Evolutionary conservation across 352 stramenopile species (phyloP).

Genomic region (Pythium apleroticum): DNA sequence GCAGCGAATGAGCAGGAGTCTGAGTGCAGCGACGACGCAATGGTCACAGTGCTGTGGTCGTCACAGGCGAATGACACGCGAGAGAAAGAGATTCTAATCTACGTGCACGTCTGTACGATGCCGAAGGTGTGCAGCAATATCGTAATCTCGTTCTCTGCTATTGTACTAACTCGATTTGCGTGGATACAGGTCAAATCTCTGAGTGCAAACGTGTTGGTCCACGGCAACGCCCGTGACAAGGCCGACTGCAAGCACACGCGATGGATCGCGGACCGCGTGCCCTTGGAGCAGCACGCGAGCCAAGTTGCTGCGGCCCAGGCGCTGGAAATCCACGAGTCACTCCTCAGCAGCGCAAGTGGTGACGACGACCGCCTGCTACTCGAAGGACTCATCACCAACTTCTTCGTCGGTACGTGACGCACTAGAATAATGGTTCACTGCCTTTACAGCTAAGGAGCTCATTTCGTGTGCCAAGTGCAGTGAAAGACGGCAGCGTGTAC

Average conservation of each 20-base stretch:
- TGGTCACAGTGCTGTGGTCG: constrained; percentile 73
- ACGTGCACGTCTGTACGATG: constrained; percentile 59
- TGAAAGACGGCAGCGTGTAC: constrained; percentile 44
- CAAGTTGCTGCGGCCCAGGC: constrained; percentile 25
- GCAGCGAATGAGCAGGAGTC: background rate
- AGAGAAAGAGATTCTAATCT: constrained; percentile 28
- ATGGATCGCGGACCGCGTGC: constrained; percentile 61
- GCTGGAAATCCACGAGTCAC: constrained; percentile 50
- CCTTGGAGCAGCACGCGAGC: constrained; percentile 41
- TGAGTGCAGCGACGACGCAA: constrained; percentile 32
- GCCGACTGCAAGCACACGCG: constrained; percentile 66
- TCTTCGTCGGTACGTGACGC: constrained; percentile 65
- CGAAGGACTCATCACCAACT: constrained; percentile 80
- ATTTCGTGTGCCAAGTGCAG: constrained; percentile 15
- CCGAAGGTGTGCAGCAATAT: constrained; percentile 28
- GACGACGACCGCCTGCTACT: constrained; percentile 35
- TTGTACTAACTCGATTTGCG: background rate
- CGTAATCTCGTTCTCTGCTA: background rate
- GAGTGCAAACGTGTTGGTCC: constrained; percentile 48
- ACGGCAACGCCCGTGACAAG: constrained; percentile 44
- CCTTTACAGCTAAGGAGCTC: background rate
- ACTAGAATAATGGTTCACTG: background rate
- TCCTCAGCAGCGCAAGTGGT: constrained; percentile 36
- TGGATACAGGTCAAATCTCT: constrained; percentile 31
- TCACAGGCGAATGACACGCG: background rate